These are phyloP conservation scores for Leptographium radiaticola DNA, from an alignment of 2,329 filamentous ascomycete species.

Conservation along the genomic window DNA sequence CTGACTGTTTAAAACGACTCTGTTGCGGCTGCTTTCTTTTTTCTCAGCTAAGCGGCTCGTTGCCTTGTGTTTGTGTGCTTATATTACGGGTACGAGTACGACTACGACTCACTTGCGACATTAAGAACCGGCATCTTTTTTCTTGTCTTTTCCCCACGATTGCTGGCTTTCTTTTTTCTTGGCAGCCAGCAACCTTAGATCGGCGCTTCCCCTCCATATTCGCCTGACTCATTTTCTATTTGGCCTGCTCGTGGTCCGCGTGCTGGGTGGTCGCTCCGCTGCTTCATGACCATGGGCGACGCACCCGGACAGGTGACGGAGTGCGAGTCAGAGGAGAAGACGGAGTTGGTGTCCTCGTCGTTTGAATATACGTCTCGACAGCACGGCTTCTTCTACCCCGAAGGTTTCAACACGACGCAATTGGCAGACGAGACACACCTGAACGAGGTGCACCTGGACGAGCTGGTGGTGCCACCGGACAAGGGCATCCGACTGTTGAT, in stretches of 20 bases:
- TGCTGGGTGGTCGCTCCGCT: no score
- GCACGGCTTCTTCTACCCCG: slow-evolving; percentile 31
- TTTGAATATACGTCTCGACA: slow-evolving; percentile 40
- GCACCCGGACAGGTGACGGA: slow-evolving; percentile 13
- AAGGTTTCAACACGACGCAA: slow-evolving; percentile 22
- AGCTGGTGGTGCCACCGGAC: slow-evolving; percentile 29
- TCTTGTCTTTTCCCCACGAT: not conserved
- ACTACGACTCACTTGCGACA: no score
- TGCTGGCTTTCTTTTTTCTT: not conserved
- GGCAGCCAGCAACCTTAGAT: no score
- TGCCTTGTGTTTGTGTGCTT: not conserved
- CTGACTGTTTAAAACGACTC: no score
- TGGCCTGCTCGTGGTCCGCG: not conserved
- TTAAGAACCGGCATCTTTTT: not conserved
- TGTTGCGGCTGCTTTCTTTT: not conserved
- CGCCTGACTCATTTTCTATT: not conserved
- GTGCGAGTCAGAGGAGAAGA: slow-evolving; percentile 35
- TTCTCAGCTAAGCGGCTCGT: not conserved
- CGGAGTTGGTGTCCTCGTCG: slow-evolving; percentile 45
- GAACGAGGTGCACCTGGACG: slow-evolving; percentile 41
- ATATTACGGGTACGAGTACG: no score
- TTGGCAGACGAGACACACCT: slow-evolving; percentile 34
- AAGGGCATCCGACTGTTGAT: slow-evolving; percentile 44
- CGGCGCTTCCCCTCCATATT: not conserved
- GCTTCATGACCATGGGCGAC: slow-evolving; percentile 28